Evolutionary conservation across 805 yeast species (phyloP), one percentile per base, ranked within the genome.

Genomic region (Starmerella bacillaris): DNA sequence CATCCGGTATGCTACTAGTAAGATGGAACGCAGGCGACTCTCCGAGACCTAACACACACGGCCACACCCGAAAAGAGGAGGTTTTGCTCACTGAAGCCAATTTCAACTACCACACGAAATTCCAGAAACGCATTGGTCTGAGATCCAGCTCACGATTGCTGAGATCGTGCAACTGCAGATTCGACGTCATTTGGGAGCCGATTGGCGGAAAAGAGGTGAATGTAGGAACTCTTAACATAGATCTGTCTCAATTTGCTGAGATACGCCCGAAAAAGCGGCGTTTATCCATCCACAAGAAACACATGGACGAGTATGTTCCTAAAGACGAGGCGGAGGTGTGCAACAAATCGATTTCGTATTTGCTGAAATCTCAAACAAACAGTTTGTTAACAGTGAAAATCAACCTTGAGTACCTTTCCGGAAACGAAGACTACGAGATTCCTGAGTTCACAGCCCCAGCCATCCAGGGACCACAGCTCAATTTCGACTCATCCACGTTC

Each of bases 321-420:
- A 27, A 14, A 12, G 9, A 12, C 15, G 21, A 18, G 9, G 14
- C 5, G 15, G 34, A 31, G 24, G 16, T 21, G 14, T 5, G 7
- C 6, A 14, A 21, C 12, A 5, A 31, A 19, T 15, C 9, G 8
- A 78, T 38, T 28, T 35, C 43, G 41, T 82, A 77, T 46, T 57
- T 86, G 30, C 59, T 86, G 24, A 67, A 79, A 19, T 76, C 92
- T 2, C 79, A 80, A 44, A 71, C 86, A 15, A 86, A 86, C 53
- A 74, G 92, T 2, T 18, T 51, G 34, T 33, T 50, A 12, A 31
- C 35, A 40, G 41, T 80, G 28, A 64, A 74, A 2, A 58, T 78
- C n/a, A 59, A 61, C 4, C 54, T 78, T 45, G 62, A 59, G 28
- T 49, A 61, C 30, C 44, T 58, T 22, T 55, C 63, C 44, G 69